Evolutionary conservation across 148 eudicot species (phyloP).

Genomic region (Dysphania ambrosioides): DNA sequence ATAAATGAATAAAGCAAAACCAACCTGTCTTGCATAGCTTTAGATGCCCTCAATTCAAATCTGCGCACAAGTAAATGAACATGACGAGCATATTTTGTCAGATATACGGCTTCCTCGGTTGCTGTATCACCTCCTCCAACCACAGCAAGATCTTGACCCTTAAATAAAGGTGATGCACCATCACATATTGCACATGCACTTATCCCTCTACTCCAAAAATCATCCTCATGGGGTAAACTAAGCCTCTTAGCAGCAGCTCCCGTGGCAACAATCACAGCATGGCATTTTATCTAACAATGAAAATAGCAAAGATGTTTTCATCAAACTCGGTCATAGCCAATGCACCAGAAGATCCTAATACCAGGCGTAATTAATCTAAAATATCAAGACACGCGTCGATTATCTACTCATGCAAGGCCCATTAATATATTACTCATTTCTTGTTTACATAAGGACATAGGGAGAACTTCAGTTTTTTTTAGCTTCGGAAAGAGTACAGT

Average conservation of each 20-base stretch:
- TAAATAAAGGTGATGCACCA: constrained; percentile 96
- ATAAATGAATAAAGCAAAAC: constrained; percentile 11
- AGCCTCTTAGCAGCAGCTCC: constrained; percentile 95
- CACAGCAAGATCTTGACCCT: constrained; percentile 99
- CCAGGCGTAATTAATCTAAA: background rate
- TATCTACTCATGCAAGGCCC: background rate
- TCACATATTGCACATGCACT: constrained; percentile 99
- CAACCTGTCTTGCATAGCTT: constrained; percentile 99
- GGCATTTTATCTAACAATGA: constrained; percentile 72
- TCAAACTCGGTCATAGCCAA: background rate
- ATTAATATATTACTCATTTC: background rate
- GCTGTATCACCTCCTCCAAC: constrained; percentile 99
- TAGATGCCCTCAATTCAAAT: constrained; percentile 86
- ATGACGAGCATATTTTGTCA: constrained; percentile 95
- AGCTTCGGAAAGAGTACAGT: too few species aligned
- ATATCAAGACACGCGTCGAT: background rate
- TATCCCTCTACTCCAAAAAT: constrained; percentile 97
- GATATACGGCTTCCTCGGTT: constrained; percentile 93
- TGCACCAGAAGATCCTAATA: background rate
- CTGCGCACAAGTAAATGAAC: constrained; percentile 93
- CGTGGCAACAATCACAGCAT: constrained; percentile 79
- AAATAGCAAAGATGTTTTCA: background rate
- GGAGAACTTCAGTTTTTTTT: too few species aligned
- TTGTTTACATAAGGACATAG: background rate
- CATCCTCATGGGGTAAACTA: constrained; percentile 84